A percentile compares a stretch with the other conserved stretches of the same genome.
Conservation (phyloP, 352 stramenopile genomes). For the Pythium vanterpoolii region DNA sequence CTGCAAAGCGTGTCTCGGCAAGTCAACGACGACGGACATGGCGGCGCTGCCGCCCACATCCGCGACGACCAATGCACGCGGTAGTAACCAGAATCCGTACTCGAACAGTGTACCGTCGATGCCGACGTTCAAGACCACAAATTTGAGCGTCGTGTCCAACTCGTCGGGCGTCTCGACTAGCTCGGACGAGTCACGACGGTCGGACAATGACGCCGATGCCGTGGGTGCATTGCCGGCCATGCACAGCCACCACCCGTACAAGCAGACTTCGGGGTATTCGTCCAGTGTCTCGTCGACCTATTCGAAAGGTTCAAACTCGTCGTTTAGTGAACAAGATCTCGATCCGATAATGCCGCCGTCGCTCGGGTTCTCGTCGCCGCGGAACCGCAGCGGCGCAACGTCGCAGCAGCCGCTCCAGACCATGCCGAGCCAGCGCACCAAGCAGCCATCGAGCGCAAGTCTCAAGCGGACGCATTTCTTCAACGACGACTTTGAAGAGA, state of each 20-base stretch:
- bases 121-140: constrained; percentile 29
- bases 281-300: constrained; percentile 23
- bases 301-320: constrained; percentile 25
- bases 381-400: constrained; percentile 30
- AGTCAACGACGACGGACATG: constrained; percentile 32
- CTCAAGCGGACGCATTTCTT: constrained; percentile 76
- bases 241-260: constrained; percentile 8
- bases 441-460: background rate
- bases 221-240: constrained; percentile 11
- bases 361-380: constrained; percentile 17
- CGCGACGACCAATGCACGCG: constrained; percentile 1
- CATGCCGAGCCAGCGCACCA: constrained; percentile 6
- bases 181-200: constrained; percentile 27
- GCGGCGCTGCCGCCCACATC: too few species aligned
- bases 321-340: constrained; percentile 24
- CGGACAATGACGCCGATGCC: constrained; percentile 20
- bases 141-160: constrained; percentile 26
- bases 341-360: constrained; percentile 9
- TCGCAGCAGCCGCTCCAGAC: constrained; percentile 18
- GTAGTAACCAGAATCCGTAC: constrained; percentile 16
- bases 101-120: constrained; percentile 17
- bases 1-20: constrained; percentile 76
- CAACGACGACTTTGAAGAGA: constrained; percentile 88
- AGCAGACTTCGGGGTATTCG: constrained; percentile 15
- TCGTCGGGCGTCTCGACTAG: constrained; percentile 27